Percentiles rank a stretch among this genome's conserved stretches.
phyloP scores from a whole-genome alignment of 1,284 basidiomycete genomes.

The Leccinum angustisporum region DNA sequence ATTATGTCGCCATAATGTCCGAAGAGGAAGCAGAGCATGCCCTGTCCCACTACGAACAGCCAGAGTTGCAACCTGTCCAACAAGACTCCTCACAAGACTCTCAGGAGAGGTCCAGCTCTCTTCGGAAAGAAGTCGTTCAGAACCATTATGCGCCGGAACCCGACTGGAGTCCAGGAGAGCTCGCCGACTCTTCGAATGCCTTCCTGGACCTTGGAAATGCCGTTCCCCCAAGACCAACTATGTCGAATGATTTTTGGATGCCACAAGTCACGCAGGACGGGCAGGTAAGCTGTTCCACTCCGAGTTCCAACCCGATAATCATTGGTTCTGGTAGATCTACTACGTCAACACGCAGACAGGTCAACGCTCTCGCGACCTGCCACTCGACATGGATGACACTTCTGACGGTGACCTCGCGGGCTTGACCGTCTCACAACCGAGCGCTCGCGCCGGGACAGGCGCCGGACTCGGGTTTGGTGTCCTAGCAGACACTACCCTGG shows the following conservation, averaged over 20 bases:
- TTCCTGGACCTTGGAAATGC: constrained; percentile 26
- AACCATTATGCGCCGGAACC: constrained; percentile 26
- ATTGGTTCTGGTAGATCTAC: constrained; percentile 63
- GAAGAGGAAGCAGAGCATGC: constrained; percentile 77
- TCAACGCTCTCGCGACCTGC: constrained; percentile 82
- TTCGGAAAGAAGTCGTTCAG: constrained; percentile 14
- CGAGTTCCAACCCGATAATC: background rate
- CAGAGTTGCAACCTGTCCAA: constrained; percentile 25
- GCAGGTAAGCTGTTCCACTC: constrained; percentile 50
- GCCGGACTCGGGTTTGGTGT: constrained; percentile 47
- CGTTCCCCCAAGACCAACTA: constrained; percentile 32
- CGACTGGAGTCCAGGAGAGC: constrained; percentile 26
- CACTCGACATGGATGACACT: constrained; percentile 63
- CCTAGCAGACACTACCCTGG: constrained; percentile 31
- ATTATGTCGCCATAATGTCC: constrained; percentile 83
- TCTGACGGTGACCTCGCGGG: constrained; percentile 61
- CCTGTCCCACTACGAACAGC: constrained; percentile 50
- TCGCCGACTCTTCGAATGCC: constrained; percentile 16
- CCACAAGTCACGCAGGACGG: constrained; percentile 71
- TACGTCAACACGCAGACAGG: constrained; percentile 93
- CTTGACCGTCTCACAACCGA: constrained; percentile 52
- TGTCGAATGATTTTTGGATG: constrained; percentile 77
- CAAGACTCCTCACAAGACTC: constrained; percentile 15
- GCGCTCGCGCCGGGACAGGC: constrained; percentile 54
- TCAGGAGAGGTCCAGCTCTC: constrained; percentile 15